These are phyloP conservation scores for Astrocystis sublimbata DNA, from an alignment of 495 filamentous ascomycete genomes.

Conservation along the genomic window DNA sequence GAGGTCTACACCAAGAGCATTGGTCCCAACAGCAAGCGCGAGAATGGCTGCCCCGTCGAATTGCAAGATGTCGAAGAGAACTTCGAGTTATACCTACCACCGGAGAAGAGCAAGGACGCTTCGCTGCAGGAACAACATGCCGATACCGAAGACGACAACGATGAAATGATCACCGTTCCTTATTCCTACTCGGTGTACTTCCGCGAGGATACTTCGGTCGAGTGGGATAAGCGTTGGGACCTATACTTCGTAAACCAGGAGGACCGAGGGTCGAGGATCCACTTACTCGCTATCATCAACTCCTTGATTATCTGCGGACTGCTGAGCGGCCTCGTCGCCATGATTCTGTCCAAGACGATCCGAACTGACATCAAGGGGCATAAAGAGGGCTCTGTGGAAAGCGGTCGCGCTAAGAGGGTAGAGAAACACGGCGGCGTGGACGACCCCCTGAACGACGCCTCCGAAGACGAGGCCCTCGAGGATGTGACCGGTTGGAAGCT, in stretches of 20 bases:
- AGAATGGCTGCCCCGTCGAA: slow-evolving; percentile 65
- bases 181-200: slow-evolving; percentile 95
- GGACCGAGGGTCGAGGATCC: slow-evolving; percentile 78
- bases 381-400: slow-evolving; percentile 64
- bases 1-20: slow-evolving; percentile 92
- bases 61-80: slow-evolving; percentile 61
- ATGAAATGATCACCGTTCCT: slow-evolving; percentile 72
- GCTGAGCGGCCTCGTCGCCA: slow-evolving; percentile 79
- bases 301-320: slow-evolving; percentile 83
- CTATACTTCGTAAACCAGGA: slow-evolving; percentile 92
- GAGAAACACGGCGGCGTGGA: slow-evolving; percentile 60
- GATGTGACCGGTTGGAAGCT: slow-evolving; percentile 93
- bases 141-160: slow-evolving; percentile 63
- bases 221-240: slow-evolving; percentile 90
- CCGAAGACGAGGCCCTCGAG: slow-evolving; percentile 77
- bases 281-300: slow-evolving; percentile 93
- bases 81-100: slow-evolving; percentile 67
- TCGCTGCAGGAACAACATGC: slow-evolving; percentile 59
- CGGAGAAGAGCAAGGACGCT: slow-evolving; percentile 57
- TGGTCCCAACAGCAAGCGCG: slow-evolving; percentile 57
- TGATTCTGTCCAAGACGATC: slow-evolving; percentile 82
- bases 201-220: slow-evolving; percentile 76
- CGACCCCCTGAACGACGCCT: slow-evolving; percentile 55
- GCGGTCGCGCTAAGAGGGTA: slow-evolving; percentile 53
- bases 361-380: slow-evolving; percentile 77